Base-by-base conservation (phyloP, 495 filamentous ascomycete genomes). In the Alectoria sarmentosa region DNA sequence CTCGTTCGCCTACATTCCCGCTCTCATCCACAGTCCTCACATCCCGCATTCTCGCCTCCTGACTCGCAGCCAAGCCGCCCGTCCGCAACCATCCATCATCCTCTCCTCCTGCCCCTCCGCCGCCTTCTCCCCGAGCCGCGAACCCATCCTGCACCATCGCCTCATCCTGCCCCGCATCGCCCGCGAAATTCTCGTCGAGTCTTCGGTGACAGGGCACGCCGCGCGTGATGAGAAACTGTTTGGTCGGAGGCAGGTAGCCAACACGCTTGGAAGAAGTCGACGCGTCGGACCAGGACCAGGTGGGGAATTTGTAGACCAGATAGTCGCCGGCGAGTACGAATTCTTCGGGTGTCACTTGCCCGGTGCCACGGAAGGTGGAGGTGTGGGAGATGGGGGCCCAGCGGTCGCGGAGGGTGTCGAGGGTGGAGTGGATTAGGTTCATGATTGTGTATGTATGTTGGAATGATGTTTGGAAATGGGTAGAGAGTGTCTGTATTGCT, bases 301-400 rank as follows among this genome's bases (percentile, higher is more conserved):
- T 94, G 9, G 94, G 94, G 76, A 99, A 99, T 79, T 96, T 98
- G 85, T 93, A 96, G 72, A 96, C 92, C 46, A 99, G 88, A 76
- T 97, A 99, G 78, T 99, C 94, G 69, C 95, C 94, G 4, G 94
- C 95, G 6, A 88, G 86, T 21, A 96, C 81, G 74, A 99, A 99
- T 81, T 99, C 94, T 73, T 97, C 95, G 49, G 93, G 93, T 0
- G 95, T 98, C 76, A 99, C 91, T 76, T 98, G 88, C 69, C 94
- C 94, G 4, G 91, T 96, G 65, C 80, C 80, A 67, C 92, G 91
- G 80, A 99, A 99, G 64, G 90, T 98, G 9, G 92, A 96, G 58
- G 85, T 94, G 74, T 94, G 86, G 17, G 86, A 88, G 69, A 95
- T 85, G 34, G 90, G 92, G 4, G 93, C 90, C 72, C 92, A 90